Evolutionary conservation across 176 grass and related monocot species (phyloP).

Genomic region (Miscanthus lutarioriparius): DNA sequence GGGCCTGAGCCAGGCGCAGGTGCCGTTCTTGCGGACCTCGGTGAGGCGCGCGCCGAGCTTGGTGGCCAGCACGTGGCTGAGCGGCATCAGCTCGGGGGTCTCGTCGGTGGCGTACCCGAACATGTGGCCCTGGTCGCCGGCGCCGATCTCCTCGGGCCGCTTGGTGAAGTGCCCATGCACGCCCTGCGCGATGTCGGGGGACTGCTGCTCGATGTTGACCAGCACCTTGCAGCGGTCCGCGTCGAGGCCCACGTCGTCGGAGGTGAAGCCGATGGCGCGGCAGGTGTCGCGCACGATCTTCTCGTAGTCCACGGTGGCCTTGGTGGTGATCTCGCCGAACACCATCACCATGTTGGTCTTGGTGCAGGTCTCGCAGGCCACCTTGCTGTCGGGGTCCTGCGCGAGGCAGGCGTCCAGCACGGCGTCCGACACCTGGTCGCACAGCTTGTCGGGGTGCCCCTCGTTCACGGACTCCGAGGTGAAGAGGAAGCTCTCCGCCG

Average conservation of each 20-base stretch:
- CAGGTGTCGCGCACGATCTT: conserved; percentile 96
- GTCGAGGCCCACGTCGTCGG: conserved; percentile 68
- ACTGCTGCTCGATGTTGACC: conserved; percentile 84
- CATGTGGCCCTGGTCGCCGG: conserved; percentile 77
- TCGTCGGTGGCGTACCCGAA: conserved; percentile 74
- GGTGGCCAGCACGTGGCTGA: conserved; percentile 71
- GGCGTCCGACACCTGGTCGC: conserved; percentile 71
- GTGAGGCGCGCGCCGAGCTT: conserved; percentile 67
- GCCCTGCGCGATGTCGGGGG: conserved; percentile 74
- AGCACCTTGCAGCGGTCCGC: conserved; percentile 71
- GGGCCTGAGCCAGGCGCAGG: conserved; percentile 62
- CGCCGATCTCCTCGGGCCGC: conserved; percentile 71
- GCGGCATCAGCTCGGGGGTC: conserved; percentile 74
- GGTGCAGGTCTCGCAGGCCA: conserved; percentile 85
- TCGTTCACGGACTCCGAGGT: conserved; percentile 78
- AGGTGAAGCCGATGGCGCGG: conserved; percentile 64
- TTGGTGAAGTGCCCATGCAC: conserved; percentile 72
- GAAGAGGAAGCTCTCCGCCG: conserved; percentile 67
- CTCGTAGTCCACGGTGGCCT: conserved; percentile 79
- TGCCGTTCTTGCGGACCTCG: conserved; percentile 71
- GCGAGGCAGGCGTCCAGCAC: conserved; percentile 57
- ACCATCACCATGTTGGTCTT: conserved; percentile 99
- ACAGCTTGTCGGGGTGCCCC: conserved; percentile 78
- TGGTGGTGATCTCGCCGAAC: conserved; percentile 92
- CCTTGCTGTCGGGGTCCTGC: conserved; percentile 78